These are phyloP conservation scores for Kluyveromyces siamensis DNA, from an alignment of 805 yeast genomes.

Conservation along the genomic window DNA sequence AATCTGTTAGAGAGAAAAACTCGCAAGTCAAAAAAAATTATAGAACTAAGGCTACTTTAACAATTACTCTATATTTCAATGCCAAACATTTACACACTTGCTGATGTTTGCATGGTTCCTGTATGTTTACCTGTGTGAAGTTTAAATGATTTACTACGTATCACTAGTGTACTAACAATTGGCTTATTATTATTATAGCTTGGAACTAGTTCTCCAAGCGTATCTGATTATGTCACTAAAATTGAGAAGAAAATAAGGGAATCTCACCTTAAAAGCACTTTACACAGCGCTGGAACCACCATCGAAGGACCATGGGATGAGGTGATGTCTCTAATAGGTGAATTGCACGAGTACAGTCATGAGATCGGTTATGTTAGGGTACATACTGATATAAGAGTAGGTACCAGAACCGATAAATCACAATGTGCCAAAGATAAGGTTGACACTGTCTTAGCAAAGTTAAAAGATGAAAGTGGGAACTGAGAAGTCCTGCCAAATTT, in stretches of 20 bases:
- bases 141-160: neutral
- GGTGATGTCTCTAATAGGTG: slow-evolving; percentile 71
- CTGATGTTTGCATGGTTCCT: slow-evolving; percentile 82
- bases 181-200: slow-evolving; percentile 32
- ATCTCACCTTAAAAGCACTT: slow-evolving; percentile 53
- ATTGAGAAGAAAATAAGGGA: slow-evolving; percentile 56
- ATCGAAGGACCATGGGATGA: slow-evolving; percentile 90
- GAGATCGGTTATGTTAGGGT: slow-evolving; percentile 64
- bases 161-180: neutral
- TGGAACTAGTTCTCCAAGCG: slow-evolving; percentile 72
- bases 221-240: slow-evolving; percentile 69
- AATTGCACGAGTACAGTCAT: slow-evolving; percentile 66
- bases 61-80: slow-evolving; percentile 1
- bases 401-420: slow-evolving; percentile 69
- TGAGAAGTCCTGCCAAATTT: neutral
- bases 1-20: too few species aligned
- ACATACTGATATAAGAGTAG: slow-evolving; percentile 80
- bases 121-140: slow-evolving; percentile 32
- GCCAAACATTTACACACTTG: slow-evolving; percentile 33
- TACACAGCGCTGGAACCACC: slow-evolving; percentile 91
- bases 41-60: neutral
- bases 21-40: neutral
- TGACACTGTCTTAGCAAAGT: slow-evolving; percentile 49
- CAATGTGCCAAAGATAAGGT: slow-evolving; percentile 71
- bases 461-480: slow-evolving; percentile 16